A percentile compares a stretch with the other conserved stretches of the same genome.
Conservation (phyloP, 1,284 basidiomycete species). For the Austroboletus novae-zelandiae region DNA sequence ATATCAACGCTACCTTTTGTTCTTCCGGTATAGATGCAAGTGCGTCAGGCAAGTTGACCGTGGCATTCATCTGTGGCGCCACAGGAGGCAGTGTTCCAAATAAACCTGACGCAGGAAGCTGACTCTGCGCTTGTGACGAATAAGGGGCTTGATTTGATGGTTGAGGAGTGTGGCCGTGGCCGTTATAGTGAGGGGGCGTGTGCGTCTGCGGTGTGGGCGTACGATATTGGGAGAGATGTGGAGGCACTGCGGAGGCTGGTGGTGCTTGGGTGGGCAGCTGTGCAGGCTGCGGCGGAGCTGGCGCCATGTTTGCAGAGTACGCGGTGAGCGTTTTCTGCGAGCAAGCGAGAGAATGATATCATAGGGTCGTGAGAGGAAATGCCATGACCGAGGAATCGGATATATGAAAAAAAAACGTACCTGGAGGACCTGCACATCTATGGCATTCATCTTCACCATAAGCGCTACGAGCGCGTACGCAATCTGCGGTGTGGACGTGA, state of each 20-base stretch:
- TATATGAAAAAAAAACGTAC: constrained; percentile 34
- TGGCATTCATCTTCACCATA: constrained; percentile 72
- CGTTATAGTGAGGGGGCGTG: constrained; percentile 28
- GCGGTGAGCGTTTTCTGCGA: constrained; percentile 36
- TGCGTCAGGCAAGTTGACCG: constrained; percentile 42
- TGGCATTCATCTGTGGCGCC: constrained; percentile 16
- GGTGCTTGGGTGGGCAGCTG: constrained; percentile 27
- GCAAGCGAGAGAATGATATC: background rate
- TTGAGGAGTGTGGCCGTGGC: constrained; percentile 29
- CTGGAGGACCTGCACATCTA: constrained; percentile 71
- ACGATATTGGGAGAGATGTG: constrained; percentile 46
- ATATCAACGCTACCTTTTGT: constrained; percentile 50
- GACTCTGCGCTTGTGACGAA: constrained; percentile 19
- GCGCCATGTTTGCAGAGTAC: constrained; percentile 31
- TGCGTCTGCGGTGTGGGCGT: constrained; percentile 42
- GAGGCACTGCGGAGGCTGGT: constrained; percentile 41
- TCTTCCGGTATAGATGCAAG: constrained; percentile 64
- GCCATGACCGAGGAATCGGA: background rate
- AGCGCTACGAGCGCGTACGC: constrained; percentile 71
- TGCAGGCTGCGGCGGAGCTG: constrained; percentile 21
- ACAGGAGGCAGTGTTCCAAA: constrained; percentile 25
- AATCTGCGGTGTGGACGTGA: constrained; percentile 70
- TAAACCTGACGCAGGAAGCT: constrained; percentile 16
- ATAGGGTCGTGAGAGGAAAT: background rate
- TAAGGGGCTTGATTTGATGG: constrained; percentile 22